A percentile compares a stretch with the other conserved stretches of the same genome.
These are phyloP conservation scores for Ehretia macrophylla DNA, from an alignment of 257 asterid genomes.

Conservation along the genomic window DNA sequence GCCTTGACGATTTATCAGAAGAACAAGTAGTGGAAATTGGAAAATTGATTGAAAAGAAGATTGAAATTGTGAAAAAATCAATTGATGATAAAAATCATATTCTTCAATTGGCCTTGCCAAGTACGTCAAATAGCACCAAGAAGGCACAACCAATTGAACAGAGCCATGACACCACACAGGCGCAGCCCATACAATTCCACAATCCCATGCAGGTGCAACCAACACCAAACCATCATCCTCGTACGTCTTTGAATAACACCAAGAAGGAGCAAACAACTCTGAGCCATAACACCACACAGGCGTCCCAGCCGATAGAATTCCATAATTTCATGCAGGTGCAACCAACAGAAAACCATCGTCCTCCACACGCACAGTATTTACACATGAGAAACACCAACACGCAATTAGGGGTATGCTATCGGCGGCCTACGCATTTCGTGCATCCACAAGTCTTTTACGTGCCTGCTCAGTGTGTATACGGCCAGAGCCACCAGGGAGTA, in stretches of 20 bases:
- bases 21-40: not conserved
- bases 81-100: not conserved
- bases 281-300: too few species aligned
- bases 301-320: too few species aligned
- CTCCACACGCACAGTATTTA: not conserved
- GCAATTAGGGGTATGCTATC: not conserved
- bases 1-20: not conserved
- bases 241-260: too few species aligned
- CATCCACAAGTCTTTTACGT: not conserved
- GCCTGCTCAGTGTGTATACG: not conserved
- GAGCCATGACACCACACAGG: not conserved
- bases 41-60: not conserved
- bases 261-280: not conserved
- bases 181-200: too few species aligned
- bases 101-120: not conserved
- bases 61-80: not conserved
- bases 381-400: not conserved
- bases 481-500: not conserved
- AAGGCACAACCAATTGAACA: not conserved
- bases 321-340: too few species aligned
- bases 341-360: too few species aligned
- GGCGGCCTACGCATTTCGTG: not conserved
- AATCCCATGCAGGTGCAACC: not conserved
- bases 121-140: too few species aligned
- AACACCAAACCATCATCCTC: not conserved